Percentiles rank a stretch among this genome's conserved stretches.
Conservation (phyloP, 1,284 basidiomycete genomes). For the Leccinum solheimii region DNA sequence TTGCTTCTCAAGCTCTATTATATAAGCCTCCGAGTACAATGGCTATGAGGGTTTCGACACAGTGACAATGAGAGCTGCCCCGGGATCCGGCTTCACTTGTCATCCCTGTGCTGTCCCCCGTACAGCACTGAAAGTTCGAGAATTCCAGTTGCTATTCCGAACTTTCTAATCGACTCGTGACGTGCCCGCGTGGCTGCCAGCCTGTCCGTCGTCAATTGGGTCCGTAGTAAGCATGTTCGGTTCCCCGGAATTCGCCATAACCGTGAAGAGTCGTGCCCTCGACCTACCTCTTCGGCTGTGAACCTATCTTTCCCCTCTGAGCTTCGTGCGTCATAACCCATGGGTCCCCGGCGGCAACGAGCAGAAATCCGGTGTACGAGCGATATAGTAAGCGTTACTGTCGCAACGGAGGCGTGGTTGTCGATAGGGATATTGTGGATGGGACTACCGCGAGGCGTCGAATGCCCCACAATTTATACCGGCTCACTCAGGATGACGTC, state of each 20-base stretch:
- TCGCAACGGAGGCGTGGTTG: background rate
- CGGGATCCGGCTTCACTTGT: constrained; percentile 14
- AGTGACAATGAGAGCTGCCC: constrained; percentile 7
- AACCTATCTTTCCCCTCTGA: background rate
- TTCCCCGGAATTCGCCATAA: constrained; percentile 19
- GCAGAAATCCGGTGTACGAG: background rate
- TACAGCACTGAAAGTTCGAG: constrained; percentile 11
- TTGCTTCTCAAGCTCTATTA: constrained; percentile 28
- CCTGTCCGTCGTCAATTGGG: background rate
- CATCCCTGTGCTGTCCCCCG: constrained; percentile 11
- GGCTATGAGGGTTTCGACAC: constrained; percentile 25
- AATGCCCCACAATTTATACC: constrained; percentile 20
- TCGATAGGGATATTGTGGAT: constrained; percentile 2
- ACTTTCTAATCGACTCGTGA: background rate
- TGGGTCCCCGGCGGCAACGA: constrained; percentile 4
- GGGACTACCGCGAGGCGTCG: constrained; percentile 6
- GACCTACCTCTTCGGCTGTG: background rate
- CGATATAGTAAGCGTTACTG: background rate
- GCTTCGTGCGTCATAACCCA: background rate
- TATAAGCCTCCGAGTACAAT: constrained; percentile 32
- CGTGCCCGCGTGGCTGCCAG: background rate
- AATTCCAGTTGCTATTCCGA: background rate
- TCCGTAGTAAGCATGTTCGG: constrained; percentile 13
- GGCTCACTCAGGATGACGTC: background rate
- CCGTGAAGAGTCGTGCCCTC: constrained; percentile 8